phyloP scores from a whole-genome alignment of 192 early-diverging fungal genomes.

The Dissophora globulifera region DNA sequence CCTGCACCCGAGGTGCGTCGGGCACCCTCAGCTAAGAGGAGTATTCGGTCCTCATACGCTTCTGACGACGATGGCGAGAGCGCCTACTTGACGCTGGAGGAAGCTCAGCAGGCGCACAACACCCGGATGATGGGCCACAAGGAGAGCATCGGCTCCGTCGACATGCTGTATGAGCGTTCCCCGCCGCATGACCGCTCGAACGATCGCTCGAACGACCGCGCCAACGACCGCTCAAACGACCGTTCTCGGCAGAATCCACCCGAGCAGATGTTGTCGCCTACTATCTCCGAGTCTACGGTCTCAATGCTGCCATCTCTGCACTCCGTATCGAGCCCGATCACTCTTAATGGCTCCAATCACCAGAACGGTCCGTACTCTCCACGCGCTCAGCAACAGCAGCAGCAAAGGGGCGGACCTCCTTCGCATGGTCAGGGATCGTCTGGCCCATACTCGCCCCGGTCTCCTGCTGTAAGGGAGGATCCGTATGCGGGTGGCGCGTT shows the following conservation, averaged over 20 bases:
- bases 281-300: slow-evolving; percentile 31
- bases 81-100: slow-evolving; percentile 28
- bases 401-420: slow-evolving; percentile 1
- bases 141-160: slow-evolving; percentile 33
- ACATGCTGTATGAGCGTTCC: slow-evolving; percentile 14
- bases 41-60: slow-evolving; percentile 22
- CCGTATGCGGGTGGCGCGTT: slow-evolving; percentile 46
- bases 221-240: no score
- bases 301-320: slow-evolving; percentile 37
- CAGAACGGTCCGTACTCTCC: not conserved
- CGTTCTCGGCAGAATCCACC: not conserved
- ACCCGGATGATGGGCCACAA: slow-evolving; percentile 39
- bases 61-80: slow-evolving; percentile 19
- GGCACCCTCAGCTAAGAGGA: not conserved
- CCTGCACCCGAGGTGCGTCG: not conserved
- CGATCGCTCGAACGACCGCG: slow-evolving; percentile 3
- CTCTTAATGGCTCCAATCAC: not conserved
- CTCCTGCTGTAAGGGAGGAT: slow-evolving; percentile 5
- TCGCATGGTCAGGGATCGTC: not conserved
- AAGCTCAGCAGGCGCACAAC: slow-evolving; percentile 36
- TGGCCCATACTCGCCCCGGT: slow-evolving; percentile 3
- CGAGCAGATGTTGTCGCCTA: slow-evolving; percentile 12
- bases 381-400: slow-evolving; percentile 1
- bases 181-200: not conserved
- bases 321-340: slow-evolving; percentile 2